Evolutionary conservation across 352 stramenopile genomes (phyloP).

Genomic region (Phytophthora podocarpi): DNA sequence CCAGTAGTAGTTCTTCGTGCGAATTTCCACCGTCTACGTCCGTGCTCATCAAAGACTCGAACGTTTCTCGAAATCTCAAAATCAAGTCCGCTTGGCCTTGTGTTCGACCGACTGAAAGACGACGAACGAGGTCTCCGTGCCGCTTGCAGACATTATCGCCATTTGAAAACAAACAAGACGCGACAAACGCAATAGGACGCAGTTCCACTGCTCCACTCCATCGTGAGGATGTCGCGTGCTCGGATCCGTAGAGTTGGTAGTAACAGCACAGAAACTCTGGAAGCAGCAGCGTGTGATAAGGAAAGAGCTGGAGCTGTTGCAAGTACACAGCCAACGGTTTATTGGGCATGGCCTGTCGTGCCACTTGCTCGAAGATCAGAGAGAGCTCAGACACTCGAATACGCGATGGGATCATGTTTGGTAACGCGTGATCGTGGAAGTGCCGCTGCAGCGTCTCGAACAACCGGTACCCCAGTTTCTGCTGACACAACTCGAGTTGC

Average conservation of each 20-base stretch:
- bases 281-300: constrained; percentile 57
- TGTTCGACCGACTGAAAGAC: constrained; percentile 63
- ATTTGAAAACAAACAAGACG: constrained; percentile 72
- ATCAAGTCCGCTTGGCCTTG: constrained; percentile 62
- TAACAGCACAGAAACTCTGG: constrained; percentile 74
- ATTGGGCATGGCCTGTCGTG: constrained; percentile 37
- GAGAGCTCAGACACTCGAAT: constrained; percentile 48
- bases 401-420: constrained; percentile 58
- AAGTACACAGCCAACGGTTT: constrained; percentile 69
- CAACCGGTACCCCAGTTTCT: constrained; percentile 58
- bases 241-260: constrained; percentile 67
- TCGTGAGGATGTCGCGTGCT: constrained; percentile 8
- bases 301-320: constrained; percentile 52
- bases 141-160: constrained; percentile 51
- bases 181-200: constrained; percentile 60
- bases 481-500: constrained; percentile 71
- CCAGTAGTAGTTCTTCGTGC: constrained; percentile 23
- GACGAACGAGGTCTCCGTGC: constrained; percentile 63
- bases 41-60: constrained; percentile 46
- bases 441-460: constrained; percentile 65
- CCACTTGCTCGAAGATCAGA: constrained; percentile 48
- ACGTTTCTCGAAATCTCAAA: constrained; percentile 63
- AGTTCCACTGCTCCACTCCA: constrained; percentile 45
- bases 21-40: constrained; percentile 7
- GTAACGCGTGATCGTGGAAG: constrained; percentile 58